phyloP scores from a whole-genome alignment of 2,329 filamentous ascomycete species.

The Graphium sp. region DNA sequence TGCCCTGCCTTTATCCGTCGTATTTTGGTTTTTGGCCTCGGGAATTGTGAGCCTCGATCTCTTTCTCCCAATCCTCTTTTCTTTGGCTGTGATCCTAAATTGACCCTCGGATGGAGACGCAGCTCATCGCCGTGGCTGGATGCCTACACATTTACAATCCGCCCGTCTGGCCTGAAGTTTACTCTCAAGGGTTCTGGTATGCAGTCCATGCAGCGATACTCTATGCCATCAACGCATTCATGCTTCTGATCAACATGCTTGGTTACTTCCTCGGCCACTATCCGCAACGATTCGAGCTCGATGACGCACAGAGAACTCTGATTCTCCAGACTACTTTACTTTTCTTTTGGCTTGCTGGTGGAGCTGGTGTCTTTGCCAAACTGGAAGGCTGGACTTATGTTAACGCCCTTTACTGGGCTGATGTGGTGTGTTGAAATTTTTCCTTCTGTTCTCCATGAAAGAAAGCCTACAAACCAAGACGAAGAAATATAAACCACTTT shows the following conservation, averaged over 20 bases:
- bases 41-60: conserved; percentile 23
- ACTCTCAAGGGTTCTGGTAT: conserved; percentile 78
- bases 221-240: conserved; percentile 61
- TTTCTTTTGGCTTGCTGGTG: conserved; percentile 64
- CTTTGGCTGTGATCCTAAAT: too few relatives aligned
- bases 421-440: too few relatives aligned
- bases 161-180: conserved; percentile 36
- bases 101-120: too few relatives aligned
- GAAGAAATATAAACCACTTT: too few relatives aligned
- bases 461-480: too few relatives aligned
- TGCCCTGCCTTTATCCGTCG: conserved; percentile 68
- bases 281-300: conserved; percentile 60
- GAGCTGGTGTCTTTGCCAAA: conserved; percentile 56
- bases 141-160: conserved; percentile 34
- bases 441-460: too few relatives aligned
- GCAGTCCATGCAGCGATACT: conserved; percentile 63
- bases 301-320: conserved; percentile 65
- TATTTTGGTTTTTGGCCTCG: conserved; percentile 47
- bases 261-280: conserved; percentile 61
- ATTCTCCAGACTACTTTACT: conserved; percentile 85
- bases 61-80: conserved; percentile 33
- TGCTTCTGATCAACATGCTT: conserved; percentile 65
- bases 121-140: conserved; percentile 47
- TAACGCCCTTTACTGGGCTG: conserved; percentile 65
- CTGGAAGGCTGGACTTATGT: conserved; percentile 63